These are phyloP conservation scores for Aspergillus sp. DNA, from an alignment of 2,329 filamentous ascomycete genomes.

Conservation along the genomic window DNA sequence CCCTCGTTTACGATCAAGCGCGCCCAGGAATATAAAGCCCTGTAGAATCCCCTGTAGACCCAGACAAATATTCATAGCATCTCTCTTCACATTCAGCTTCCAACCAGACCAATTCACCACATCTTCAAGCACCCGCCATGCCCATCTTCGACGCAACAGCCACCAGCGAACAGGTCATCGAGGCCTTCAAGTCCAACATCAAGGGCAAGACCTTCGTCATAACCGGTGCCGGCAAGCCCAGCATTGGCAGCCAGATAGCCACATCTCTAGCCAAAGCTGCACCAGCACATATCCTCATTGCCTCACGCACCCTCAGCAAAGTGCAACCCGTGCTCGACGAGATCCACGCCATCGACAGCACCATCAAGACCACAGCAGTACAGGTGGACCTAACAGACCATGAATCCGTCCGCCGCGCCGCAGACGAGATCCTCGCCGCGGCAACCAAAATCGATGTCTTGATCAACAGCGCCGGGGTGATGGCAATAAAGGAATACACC, in stretches of 20 bases:
- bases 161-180: conserved; percentile 4
- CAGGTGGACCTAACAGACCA: conserved; percentile 1
- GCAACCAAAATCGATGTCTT: conserved; percentile 27
- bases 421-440: neutral
- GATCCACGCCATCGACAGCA: neutral
- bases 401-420: neutral
- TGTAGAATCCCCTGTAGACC: too few species aligned
- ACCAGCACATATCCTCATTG: conserved; percentile 4
- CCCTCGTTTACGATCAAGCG: too few species aligned
- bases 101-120: neutral
- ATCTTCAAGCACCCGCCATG: neutral
- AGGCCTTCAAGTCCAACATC: neutral
- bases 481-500: conserved; percentile 25
- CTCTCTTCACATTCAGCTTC: neutral
- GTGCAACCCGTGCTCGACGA: neutral
- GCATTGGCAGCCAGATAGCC: conserved; percentile 3
- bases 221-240: conserved; percentile 3
- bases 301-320: neutral
- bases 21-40: too few species aligned
- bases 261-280: neutral
- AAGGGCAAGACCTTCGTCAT: conserved; percentile 1
- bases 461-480: conserved; percentile 50
- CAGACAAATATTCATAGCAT: too few species aligned
- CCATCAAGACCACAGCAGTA: neutral
- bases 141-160: neutral